Percentiles rank a stretch among this genome's conserved stretches.
Conservation (phyloP, 495 filamentous ascomycete genomes). For the Copromyces sp. region DNA sequence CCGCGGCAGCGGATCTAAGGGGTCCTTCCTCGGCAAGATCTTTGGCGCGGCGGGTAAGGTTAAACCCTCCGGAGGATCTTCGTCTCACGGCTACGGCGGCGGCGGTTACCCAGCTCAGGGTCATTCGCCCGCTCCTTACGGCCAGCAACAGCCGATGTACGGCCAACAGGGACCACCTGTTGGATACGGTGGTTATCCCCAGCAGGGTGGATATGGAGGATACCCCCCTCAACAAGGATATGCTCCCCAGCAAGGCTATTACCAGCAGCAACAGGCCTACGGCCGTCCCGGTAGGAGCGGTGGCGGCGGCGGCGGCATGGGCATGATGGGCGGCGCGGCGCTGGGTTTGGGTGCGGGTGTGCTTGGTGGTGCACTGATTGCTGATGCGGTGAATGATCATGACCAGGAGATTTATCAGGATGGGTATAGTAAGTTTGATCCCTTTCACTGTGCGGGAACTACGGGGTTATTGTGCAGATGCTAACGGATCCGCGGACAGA, state of each 20-base stretch:
- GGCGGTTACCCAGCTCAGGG: neutral
- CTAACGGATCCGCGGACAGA: conserved; percentile 17
- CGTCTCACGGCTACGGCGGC: neutral
- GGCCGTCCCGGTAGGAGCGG: conserved; percentile 10
- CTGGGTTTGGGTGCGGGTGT: conserved; percentile 70
- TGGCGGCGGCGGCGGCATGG: conserved; percentile 46
- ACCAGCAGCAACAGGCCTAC: conserved; percentile 9
- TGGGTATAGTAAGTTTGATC: conserved; percentile 26
- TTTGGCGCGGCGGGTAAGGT: conserved; percentile 21
- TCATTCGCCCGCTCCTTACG: conserved; percentile 12
- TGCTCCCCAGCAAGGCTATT: conserved; percentile 21
- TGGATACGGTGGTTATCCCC: conserved; percentile 27
- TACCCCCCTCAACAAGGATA: conserved; percentile 9
- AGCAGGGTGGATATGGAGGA: conserved; percentile 18
- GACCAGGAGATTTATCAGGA: conserved; percentile 43
- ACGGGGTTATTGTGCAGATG: neutral
- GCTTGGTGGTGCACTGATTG: conserved; percentile 59
- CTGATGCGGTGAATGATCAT: conserved; percentile 51
- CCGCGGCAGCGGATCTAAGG: conserved; percentile 30
- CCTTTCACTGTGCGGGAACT: neutral
- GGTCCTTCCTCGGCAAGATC: conserved; percentile 44
- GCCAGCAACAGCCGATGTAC: conserved; percentile 24
- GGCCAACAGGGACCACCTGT: conserved; percentile 21
- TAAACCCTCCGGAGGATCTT: neutral
- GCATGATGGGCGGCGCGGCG: conserved; percentile 58